Evolutionary conservation across 805 yeast species (phyloP), one percentile per base, ranked within the genome.

Genomic region (Lachancea meyersii): DNA sequence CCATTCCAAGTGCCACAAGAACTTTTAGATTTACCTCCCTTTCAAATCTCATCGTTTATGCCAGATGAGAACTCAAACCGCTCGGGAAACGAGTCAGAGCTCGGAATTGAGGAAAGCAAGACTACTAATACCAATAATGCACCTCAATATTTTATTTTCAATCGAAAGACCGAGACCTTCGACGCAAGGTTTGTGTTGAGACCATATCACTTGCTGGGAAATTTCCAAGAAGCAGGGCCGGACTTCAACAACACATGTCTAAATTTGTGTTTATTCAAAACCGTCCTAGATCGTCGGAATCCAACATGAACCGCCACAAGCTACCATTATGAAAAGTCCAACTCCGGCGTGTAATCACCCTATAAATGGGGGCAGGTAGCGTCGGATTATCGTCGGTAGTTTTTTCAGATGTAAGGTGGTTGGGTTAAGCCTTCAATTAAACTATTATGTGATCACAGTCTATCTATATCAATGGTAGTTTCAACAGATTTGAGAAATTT

Each of bases 381-480:
- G n/a, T n/a, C n/a, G n/a, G n/a, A n/a, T n/a, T n/a, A n/a, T n/a
- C n/a, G n/a, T n/a, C n/a, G n/a, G n/a, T n/a, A n/a, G n/a, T n/a
- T n/a, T n/a, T n/a, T n/a, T n/a, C n/a, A n/a, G n/a, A n/a, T n/a
- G n/a, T n/a, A n/a, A n/a, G n/a, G n/a, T n/a, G n/a, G n/a, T n/a
- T n/a, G n/a, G 28, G 28, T 14, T 10, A 13, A 10, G 13, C 28
- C 28, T 11, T 26, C 28, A 26, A 10, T 5, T 26, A 26, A 11
- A 13, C 10, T 6, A 6, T 10, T 4, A 11, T 13, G 13, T 11
- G 4, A 30, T 22, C 38, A 53, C 23, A 54, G 43, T 35, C 58
- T 53, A 36, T 59, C 62, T 34, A 61, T 55, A 31, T 60, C 66
- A 26, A 60, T 53, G 1, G 66, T 61, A 5, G 62, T 57, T 41